Evolutionary conservation across 805 yeast species (phyloP), one percentile per base, ranked within the genome.

Genomic region (Saccharomycopsis javanensis): DNA sequence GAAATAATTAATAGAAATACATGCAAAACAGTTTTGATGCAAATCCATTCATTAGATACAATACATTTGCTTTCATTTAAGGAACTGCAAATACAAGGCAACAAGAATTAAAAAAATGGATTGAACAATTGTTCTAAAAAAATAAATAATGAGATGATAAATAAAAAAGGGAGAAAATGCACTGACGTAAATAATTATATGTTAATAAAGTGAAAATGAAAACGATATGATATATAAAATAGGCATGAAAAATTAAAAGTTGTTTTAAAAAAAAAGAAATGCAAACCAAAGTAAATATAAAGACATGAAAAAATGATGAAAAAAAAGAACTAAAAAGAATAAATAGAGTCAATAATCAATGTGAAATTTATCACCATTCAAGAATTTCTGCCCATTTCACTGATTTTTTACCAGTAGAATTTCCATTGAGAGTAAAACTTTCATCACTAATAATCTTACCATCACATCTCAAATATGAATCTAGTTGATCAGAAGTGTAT

Each of bases 321-420:
- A 23, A 11, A 8, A 11, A 20, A 30, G 16, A 6, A 16, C n/a
- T 30, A 20, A 35, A 20, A 42, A n/a, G n/a, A n/a, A n/a, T n/a
- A n/a, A n/a, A n/a, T n/a, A n/a, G n/a, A n/a, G n/a, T n/a, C n/a
- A n/a, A n/a, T n/a, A n/a, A n/a, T n/a, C n/a, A n/a, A n/a, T n/a
- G n/a, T 20, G 28, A 11, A 18, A 13, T 38, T 42, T 4, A 2
- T 50, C 45, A 60, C 62, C 62, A 60, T 55, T 60, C 62, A n/a
- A 60, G 45, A 15, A 55, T 57, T 6, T 28, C 38, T 20, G 62
- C 62, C 62, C 62, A 60, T 53, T 55, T 55, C 25, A 60, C 62
- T 15, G 46, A 53, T 35, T 60, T 57, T 38, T 55, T 57, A 7
- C 31, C 20, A 23, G 18, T 25, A 27, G 30, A 33, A 4, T 48